Conservation (phyloP, 2,329 filamentous ascomycete species). For the Boeremia lycopersici region DNA sequence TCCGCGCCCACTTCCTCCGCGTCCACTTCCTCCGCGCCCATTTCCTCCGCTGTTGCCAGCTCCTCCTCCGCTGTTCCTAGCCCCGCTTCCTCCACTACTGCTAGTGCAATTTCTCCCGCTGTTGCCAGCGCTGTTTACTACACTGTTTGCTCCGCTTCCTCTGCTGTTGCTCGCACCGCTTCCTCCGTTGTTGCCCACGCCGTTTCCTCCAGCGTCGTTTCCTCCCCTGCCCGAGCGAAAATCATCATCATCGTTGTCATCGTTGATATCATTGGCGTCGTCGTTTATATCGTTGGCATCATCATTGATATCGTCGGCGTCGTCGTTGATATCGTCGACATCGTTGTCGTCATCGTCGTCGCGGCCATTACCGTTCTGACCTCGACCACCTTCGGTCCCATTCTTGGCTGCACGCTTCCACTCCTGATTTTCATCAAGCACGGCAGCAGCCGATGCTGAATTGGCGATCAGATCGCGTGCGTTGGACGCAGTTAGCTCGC, state of each 20-base stretch:
- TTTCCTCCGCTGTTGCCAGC: neutral
- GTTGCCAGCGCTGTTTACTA: too few relatives aligned
- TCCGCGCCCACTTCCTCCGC: neutral
- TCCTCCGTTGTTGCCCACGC: too few relatives aligned
- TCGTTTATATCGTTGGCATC: too few relatives aligned
- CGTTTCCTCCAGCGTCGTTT: too few relatives aligned
- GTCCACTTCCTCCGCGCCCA: neutral
- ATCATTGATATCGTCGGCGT: too few relatives aligned
- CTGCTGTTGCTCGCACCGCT: too few relatives aligned
- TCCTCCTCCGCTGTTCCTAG: neutral
- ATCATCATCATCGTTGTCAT: too few relatives aligned
- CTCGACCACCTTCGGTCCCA: neutral
- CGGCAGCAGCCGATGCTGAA: neutral
- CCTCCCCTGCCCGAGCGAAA: too few relatives aligned
- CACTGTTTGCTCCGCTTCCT: too few relatives aligned
- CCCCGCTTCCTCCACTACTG: neutral
- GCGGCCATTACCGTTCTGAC: neutral
- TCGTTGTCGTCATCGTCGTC: neutral
- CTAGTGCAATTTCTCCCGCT: neutral
- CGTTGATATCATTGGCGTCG: too few relatives aligned
- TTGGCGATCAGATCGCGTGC: neutral
- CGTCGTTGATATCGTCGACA: neutral
- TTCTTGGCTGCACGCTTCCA: constrained; percentile 2
- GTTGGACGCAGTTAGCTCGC: neutral
- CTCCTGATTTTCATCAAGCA: neutral